phyloP scores from a whole-genome alignment of 202 grass and related monocot genomes.

The Digitaria exilis region DNA sequence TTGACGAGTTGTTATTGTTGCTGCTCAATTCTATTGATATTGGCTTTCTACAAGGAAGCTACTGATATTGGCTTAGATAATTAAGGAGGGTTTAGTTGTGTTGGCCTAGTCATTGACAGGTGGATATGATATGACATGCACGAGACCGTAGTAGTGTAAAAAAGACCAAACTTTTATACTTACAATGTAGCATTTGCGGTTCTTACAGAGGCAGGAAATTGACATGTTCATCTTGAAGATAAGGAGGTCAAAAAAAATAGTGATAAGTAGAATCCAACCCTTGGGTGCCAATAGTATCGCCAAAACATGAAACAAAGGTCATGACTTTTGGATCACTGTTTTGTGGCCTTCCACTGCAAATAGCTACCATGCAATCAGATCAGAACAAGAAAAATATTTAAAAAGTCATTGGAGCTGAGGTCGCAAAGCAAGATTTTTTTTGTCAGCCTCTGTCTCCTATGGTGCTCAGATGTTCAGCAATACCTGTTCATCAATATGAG shows the following conservation, averaged over 20 bases:
- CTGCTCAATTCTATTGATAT: background rate
- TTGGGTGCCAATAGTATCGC: background rate
- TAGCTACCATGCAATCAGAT: background rate
- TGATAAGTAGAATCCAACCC: background rate
- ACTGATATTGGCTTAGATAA: conserved; percentile 17
- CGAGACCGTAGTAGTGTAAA: background rate
- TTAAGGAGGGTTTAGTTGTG: background rate
- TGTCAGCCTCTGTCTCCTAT: background rate
- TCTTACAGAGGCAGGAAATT: background rate
- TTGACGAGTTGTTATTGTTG: background rate
- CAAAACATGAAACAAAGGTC: background rate
- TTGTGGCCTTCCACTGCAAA: background rate
- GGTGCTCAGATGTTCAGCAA: background rate
- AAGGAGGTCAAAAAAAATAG: background rate
- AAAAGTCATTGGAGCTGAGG: background rate
- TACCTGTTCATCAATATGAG: no score
- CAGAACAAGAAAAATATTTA: background rate
- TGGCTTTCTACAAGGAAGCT: background rate
- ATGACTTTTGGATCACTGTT: background rate
- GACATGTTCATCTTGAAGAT: background rate
- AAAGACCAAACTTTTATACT: background rate
- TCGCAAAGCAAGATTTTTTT: background rate
- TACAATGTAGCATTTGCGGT: background rate
- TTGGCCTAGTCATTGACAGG: conserved; percentile 34
- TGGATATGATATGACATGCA: background rate